These are phyloP conservation scores for Diaporthe citriasiana DNA, from an alignment of 2,329 filamentous ascomycete genomes.

Conservation along the genomic window DNA sequence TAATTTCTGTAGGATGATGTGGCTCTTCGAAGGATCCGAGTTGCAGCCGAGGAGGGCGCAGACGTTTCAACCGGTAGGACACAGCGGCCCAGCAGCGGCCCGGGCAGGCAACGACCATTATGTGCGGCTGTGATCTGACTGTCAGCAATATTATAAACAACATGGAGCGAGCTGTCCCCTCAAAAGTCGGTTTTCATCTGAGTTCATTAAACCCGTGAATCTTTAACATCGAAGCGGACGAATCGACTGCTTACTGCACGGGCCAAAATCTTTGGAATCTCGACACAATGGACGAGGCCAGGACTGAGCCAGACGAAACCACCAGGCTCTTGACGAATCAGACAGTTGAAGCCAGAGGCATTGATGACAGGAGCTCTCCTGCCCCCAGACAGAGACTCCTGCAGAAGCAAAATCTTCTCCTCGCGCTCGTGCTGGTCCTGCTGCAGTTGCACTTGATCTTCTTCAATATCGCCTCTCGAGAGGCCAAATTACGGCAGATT, in stretches of 20 bases:
- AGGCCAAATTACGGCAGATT: not conserved
- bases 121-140: constrained; percentile 4
- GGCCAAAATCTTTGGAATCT: not conserved
- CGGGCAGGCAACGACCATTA: not conserved
- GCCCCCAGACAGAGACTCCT: not conserved
- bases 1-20: not conserved
- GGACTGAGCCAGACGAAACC: not conserved
- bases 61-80: not conserved
- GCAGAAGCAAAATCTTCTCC: not conserved
- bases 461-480: not conserved
- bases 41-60: not conserved
- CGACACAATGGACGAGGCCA: not conserved
- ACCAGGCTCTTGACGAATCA: not conserved
- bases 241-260: too few species aligned
- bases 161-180: not conserved
- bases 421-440: not conserved
- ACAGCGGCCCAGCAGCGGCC: not conserved
- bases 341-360: not conserved
- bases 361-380: not conserved
- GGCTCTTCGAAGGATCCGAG: constrained; percentile 21
- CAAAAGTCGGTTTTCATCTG: not conserved
- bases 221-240: too few species aligned
- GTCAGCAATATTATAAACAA: not conserved
- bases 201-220: not conserved
- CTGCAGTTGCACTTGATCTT: not conserved